Evolutionary conservation across 257 asterid genomes (phyloP), one percentile per base, ranked within the genome.

Genomic region (Ehretia macrophylla): DNA sequence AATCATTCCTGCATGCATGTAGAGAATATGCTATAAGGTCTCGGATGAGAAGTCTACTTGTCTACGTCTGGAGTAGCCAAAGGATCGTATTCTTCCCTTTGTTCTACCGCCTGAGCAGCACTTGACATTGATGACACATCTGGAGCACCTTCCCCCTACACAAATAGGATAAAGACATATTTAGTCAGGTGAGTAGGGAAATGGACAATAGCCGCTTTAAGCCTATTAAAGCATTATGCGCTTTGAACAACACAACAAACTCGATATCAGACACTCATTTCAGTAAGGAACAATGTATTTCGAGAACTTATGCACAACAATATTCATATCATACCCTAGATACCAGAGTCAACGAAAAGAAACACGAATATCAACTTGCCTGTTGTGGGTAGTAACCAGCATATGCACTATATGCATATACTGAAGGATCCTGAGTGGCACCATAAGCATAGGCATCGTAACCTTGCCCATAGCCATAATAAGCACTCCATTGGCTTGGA

Each of bases 391-490:
- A 92, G 56, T 88, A 92, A 56, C 95, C 93, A 67, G 94, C 83
- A 73, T 92, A 92, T 67, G 95, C 89, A 65, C 98, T 81, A 61
- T 88, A 86, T 10, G 89, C 83, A 75, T 85, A 88, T 5, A 82
- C 76, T 40, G 95, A 79, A 38, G 97, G 95, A 69, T 92, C 99
- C 70, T 84, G 96, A 8, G 93, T 19, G 69, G 82, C 85, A 64
- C 85, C 97, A 77, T 88, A 83, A 38, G 87, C 81, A 70, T 92
- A 92, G 56, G 99, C 80, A 77, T 92, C 97, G 65, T 92, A 92
- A 68, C 97, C 94, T 74, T 86, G 99, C 63, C 91, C 97, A 73
- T 92, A 92, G 54, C 83, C 92, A 80, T 91, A 91, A 77, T 91
- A 91, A 66, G 90, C 86, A 70, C 73, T 72, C 90, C 86, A 69